These are phyloP conservation scores for Penicilliopsis zonata DNA, from an alignment of 495 filamentous ascomycete species.

Conservation along the genomic window DNA sequence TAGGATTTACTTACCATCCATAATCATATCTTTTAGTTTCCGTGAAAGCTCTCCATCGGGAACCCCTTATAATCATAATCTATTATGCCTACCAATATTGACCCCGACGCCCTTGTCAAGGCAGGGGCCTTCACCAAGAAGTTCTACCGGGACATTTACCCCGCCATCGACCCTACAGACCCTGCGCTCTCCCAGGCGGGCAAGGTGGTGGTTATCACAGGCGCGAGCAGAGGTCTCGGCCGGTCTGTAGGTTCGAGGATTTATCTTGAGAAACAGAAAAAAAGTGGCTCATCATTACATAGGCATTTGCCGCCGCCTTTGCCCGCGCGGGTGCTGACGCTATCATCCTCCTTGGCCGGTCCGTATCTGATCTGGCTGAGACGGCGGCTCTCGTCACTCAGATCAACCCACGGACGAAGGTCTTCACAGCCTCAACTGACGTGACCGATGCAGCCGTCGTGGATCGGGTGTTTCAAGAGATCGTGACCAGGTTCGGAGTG, in stretches of 20 bases:
- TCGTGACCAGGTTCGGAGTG: constrained; percentile 21
- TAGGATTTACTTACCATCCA: no score
- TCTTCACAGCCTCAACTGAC: constrained; percentile 15
- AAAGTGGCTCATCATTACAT: no score
- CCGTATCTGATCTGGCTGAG: constrained; percentile 3
- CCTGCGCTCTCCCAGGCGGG: constrained; percentile 18
- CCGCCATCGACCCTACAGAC: constrained; percentile 18
- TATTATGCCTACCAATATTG: background rate
- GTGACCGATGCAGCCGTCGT: constrained; percentile 19
- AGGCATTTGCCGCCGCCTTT: background rate
- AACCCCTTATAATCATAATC: no score
- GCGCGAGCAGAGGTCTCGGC: constrained; percentile 25
- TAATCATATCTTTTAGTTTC: no score
- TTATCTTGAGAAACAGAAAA: no score
- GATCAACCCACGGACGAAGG: constrained; percentile 12
- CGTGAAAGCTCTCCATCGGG: no score
- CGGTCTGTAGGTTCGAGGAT: no score
- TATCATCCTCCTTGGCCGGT: constrained; percentile 17
- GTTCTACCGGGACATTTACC: constrained; percentile 18
- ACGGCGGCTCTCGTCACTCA: constrained; percentile 10
- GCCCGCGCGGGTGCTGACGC: background rate
- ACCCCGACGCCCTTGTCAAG: constrained; percentile 8
- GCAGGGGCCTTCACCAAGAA: constrained; percentile 11
- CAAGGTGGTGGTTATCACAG: constrained; percentile 28
- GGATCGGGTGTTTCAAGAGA: constrained; percentile 17